Evolutionary conservation across 1,284 basidiomycete genomes (phyloP).

Genomic region (Ganoderma leucocontextum): DNA sequence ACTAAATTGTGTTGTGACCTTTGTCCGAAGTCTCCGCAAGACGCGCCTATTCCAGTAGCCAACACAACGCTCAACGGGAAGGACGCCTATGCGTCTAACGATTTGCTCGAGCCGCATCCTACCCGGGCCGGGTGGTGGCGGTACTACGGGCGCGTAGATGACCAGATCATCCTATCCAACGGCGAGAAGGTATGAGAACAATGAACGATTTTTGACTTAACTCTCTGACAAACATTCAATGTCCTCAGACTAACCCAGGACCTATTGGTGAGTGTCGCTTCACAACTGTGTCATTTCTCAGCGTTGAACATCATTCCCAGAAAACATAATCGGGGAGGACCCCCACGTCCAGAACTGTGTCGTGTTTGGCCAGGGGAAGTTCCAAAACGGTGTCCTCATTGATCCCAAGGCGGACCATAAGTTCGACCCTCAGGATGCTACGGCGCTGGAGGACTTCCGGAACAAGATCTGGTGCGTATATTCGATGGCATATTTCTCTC

Average conservation of each 20-base stretch:
- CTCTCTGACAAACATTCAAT: not conserved
- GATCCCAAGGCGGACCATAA: conserved; percentile 38
- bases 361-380: conserved; percentile 51
- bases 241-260: conserved; percentile 49
- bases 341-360: conserved; percentile 41
- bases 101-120: conserved; percentile 54
- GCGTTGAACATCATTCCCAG: conserved; percentile 27
- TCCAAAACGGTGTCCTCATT: conserved; percentile 43
- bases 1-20: not conserved
- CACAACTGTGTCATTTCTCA: not conserved
- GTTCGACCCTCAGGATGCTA: conserved; percentile 36
- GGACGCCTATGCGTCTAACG: conserved; percentile 45
- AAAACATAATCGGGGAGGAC: conserved; percentile 42
- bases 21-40: conserved; percentile 13
- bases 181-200: conserved; percentile 37
- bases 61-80: conserved; percentile 40
- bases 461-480: conserved; percentile 42
- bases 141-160: conserved; percentile 54
- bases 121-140: conserved; percentile 49
- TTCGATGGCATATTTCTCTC: not conserved
- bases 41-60: conserved; percentile 32
- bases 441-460: conserved; percentile 35
- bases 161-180: conserved; percentile 46
- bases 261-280: conserved; percentile 45
- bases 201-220: conserved; percentile 13